Evolutionary conservation across 106 monocot genomes (phyloP).

Genomic region (Allium cepa): DNA sequence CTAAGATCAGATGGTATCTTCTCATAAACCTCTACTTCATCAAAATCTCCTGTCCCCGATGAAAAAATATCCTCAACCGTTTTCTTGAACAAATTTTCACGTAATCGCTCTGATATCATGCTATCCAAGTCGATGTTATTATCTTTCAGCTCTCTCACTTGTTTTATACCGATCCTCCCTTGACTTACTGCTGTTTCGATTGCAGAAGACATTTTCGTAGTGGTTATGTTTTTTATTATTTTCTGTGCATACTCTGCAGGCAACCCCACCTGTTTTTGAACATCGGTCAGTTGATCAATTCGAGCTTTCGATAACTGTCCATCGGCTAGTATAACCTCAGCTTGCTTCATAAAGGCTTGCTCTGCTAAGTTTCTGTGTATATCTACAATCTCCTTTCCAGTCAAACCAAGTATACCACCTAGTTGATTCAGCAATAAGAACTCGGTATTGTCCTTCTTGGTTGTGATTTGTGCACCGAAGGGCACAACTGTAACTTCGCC

Average conservation of each 20-base stretch:
- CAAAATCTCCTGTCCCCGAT: conserved; percentile 79
- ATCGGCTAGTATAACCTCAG: conserved; percentile 94
- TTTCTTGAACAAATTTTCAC: conserved; percentile 83
- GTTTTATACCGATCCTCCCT: conserved; percentile 78
- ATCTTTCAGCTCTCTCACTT: conserved; percentile 85
- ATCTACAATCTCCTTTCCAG: conserved; percentile 62
- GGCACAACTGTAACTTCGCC: conserved; percentile 83
- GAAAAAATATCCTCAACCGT: conserved; percentile 90
- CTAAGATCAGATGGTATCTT: conserved; percentile 79
- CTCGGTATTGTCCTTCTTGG: conserved; percentile 73
- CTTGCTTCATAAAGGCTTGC: conserved; percentile 92
- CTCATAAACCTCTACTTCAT: conserved; percentile 77
- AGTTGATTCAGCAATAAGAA: conserved; percentile 72
- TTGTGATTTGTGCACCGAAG: conserved; percentile 76
- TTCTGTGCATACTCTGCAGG: conserved; percentile 91
- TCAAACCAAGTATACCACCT: conserved; percentile 81
- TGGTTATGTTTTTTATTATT: conserved; percentile 89
- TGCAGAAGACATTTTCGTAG: conserved; percentile 90
- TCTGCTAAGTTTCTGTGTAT: conserved; percentile 84
- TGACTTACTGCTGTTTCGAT: conserved; percentile 84
- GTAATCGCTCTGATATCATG: conserved; percentile 72
- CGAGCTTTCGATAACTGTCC: conserved; percentile 81
- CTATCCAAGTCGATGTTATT: conserved; percentile 71
- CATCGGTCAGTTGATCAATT: conserved; percentile 74
- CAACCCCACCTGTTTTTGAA: conserved; percentile 82